These are phyloP conservation scores for Lactarius sp. DNA, from an alignment of 768 basidiomycete species.

Conservation along the genomic window DNA sequence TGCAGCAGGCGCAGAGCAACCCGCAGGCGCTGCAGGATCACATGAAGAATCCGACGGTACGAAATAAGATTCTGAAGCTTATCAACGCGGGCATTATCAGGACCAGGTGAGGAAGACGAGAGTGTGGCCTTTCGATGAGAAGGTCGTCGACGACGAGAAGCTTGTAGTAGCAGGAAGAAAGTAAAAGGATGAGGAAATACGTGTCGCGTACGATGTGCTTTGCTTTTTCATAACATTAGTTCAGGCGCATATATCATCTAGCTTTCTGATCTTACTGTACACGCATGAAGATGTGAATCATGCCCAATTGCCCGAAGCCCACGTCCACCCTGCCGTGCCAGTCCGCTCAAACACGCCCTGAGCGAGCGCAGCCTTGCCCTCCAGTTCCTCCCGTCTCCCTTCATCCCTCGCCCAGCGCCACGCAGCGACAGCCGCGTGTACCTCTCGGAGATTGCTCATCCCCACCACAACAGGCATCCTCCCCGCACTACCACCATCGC, in stretches of 20 bases:
- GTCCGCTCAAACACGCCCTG: slow-evolving; percentile 42
- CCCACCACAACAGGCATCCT: slow-evolving; percentile 66
- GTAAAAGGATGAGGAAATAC: neutral
- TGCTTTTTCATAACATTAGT: neutral
- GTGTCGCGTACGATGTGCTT: neutral
- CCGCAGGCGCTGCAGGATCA: slow-evolving; percentile 90
- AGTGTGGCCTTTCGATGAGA: neutral
- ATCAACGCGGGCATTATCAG: slow-evolving; percentile 91
- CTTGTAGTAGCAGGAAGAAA: neutral
- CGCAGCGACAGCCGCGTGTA: slow-evolving; percentile 64
- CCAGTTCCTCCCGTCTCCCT: slow-evolving; percentile 33
- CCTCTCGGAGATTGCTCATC: slow-evolving; percentile 63
- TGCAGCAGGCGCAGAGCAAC: slow-evolving; percentile 90
- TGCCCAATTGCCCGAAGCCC: slow-evolving; percentile 14
- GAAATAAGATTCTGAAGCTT: slow-evolving; percentile 81
- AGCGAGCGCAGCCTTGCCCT: slow-evolving; percentile 43
- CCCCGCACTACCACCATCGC: neutral
- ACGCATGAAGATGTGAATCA: neutral
- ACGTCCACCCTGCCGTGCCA: slow-evolving; percentile 52
- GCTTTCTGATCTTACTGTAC: neutral
- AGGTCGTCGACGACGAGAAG: neutral
- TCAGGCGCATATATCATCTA: neutral
- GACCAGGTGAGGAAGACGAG: slow-evolving; percentile 52
- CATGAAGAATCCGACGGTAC: slow-evolving; percentile 86
- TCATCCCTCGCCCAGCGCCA: slow-evolving; percentile 57